Evolutionary conservation across 2,329 filamentous ascomycete genomes (phyloP).

Genomic region (Coccinonectria pachysandricola): DNA sequence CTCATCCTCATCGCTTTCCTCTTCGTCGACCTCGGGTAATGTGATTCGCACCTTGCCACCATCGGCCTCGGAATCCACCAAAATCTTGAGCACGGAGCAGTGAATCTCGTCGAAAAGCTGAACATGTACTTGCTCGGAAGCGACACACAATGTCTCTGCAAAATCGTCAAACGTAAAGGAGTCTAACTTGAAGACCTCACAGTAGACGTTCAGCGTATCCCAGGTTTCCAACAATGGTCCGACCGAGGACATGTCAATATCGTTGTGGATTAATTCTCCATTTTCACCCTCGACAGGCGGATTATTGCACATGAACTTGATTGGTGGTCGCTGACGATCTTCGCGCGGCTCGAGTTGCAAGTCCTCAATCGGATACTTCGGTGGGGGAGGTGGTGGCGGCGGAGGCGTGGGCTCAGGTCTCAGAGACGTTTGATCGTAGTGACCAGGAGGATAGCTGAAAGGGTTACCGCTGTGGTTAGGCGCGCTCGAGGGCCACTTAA

Average conservation of each 20-base stretch:
- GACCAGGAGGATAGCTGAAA: constrained; percentile 34
- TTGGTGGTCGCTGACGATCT: constrained; percentile 55
- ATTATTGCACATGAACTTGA: constrained; percentile 68
- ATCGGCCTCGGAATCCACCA: constrained; percentile 66
- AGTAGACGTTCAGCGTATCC: constrained; percentile 98
- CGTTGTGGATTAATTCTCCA: constrained; percentile 19
- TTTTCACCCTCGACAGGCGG: constrained; percentile 41
- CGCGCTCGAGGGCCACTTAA: constrained; percentile 25
- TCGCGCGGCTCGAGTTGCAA: constrained; percentile 66
- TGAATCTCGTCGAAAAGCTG: constrained; percentile 86
- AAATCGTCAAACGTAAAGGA: constrained; percentile 98
- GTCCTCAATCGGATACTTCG: constrained; percentile 95
- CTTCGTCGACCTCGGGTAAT: constrained; percentile 63
- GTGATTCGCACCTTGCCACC: constrained; percentile 71
- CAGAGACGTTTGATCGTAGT: constrained; percentile 24
- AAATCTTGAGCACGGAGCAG: constrained; percentile 78
- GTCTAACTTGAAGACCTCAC: constrained; percentile 84
- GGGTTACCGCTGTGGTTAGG: constrained; percentile 31
- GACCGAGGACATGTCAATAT: constrained; percentile 75
- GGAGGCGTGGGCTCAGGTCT: constrained; percentile 34
- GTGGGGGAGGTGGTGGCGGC: constrained; percentile 59
- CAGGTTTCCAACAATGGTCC: constrained; percentile 80
- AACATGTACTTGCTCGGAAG: constrained; percentile 63
- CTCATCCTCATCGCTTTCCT: constrained; percentile 57
- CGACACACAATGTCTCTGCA: constrained; percentile 72